These are phyloP conservation scores for Xylaria nigripes DNA, from an alignment of 495 filamentous ascomycete species.

Conservation along the genomic window DNA sequence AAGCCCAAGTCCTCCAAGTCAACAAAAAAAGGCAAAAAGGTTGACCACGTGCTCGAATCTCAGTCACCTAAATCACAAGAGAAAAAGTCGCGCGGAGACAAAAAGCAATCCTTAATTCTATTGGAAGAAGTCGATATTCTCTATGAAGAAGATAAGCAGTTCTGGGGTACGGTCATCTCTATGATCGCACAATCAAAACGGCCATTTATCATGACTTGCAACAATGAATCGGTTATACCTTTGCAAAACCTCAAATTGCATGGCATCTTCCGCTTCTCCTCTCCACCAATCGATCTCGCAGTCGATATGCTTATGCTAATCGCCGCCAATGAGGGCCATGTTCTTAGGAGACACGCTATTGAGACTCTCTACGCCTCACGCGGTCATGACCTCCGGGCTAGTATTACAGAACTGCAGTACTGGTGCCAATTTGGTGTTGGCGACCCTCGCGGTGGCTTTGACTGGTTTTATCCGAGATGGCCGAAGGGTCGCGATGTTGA, in stretches of 20 bases:
- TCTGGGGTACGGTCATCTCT: slow-evolving; percentile 74
- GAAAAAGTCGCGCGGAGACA: slow-evolving; percentile 43
- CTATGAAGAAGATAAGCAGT: slow-evolving; percentile 90
- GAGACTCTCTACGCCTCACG: slow-evolving; percentile 60
- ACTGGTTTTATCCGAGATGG: slow-evolving; percentile 79
- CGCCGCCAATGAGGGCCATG: slow-evolving; percentile 86
- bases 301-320: slow-evolving; percentile 75
- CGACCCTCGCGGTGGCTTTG: slow-evolving; percentile 76
- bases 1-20: slow-evolving; percentile 33
- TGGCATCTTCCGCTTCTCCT: slow-evolving; percentile 75
- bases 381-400: slow-evolving; percentile 63
- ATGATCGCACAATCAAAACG: slow-evolving; percentile 78
- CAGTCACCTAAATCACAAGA: slow-evolving; percentile 10
- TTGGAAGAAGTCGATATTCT: slow-evolving; percentile 91
- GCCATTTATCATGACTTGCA: slow-evolving; percentile 92
- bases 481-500: slow-evolving; percentile 62
- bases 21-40: slow-evolving; percentile 20
- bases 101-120: slow-evolving; percentile 91
- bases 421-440: slow-evolving; percentile 96
- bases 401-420: slow-evolving; percentile 82
- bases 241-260: slow-evolving; percentile 62
- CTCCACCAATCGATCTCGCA: slow-evolving; percentile 58
- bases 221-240: slow-evolving; percentile 71
- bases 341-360: slow-evolving; percentile 59
- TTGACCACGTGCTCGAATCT: slow-evolving; percentile 16